Percentiles rank a stretch among this genome's conserved stretches.
phyloP scores from a whole-genome alignment of 352 stramenopile genomes.

The Phytophthora citricola region DNA sequence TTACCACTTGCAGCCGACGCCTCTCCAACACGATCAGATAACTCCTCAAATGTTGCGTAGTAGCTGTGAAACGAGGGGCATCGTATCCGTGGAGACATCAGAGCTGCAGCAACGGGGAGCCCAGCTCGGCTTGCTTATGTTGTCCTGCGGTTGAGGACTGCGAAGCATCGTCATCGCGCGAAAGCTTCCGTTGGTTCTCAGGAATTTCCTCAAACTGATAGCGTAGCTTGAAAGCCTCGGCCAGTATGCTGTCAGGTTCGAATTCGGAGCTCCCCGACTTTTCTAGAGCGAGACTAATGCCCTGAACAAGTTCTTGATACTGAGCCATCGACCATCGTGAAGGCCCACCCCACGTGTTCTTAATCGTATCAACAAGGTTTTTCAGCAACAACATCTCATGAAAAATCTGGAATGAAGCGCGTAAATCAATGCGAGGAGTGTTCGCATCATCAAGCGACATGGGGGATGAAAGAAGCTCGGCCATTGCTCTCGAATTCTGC shows the following conservation, averaged over 20 bases:
- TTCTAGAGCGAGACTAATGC: conserved; percentile 62
- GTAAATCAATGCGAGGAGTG: conserved; percentile 48
- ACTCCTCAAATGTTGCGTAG: conserved; percentile 73
- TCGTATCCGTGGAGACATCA: conserved; percentile 43
- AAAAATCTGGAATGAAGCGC: conserved; percentile 72
- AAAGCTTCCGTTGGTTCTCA: conserved; percentile 63
- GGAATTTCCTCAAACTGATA: conserved; percentile 76
- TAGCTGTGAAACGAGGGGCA: conserved; percentile 79
- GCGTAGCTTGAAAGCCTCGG: conserved; percentile 58
- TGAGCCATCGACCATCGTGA: conserved; percentile 57
- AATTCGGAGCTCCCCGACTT: conserved; percentile 44
- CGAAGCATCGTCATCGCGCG: conserved; percentile 22
- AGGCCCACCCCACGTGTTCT: conserved; percentile 53
- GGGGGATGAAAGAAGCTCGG: conserved; percentile 31
- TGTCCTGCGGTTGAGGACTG: conserved; percentile 3
- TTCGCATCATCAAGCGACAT: conserved; percentile 16
- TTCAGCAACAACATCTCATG: conserved; percentile 74
- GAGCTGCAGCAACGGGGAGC: conserved; percentile 15
- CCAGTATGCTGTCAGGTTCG: conserved; percentile 46
- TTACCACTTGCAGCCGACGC: conserved; percentile 1
- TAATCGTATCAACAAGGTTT: conserved; percentile 54
- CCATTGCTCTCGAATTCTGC: conserved; percentile 32
- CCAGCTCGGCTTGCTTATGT: conserved; percentile 13
- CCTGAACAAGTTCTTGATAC: conserved; percentile 70
- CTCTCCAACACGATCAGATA: conserved; percentile 30